Evolutionary conservation across 1,284 basidiomycete genomes (phyloP).

Genomic region (Austroboletus niveus): DNA sequence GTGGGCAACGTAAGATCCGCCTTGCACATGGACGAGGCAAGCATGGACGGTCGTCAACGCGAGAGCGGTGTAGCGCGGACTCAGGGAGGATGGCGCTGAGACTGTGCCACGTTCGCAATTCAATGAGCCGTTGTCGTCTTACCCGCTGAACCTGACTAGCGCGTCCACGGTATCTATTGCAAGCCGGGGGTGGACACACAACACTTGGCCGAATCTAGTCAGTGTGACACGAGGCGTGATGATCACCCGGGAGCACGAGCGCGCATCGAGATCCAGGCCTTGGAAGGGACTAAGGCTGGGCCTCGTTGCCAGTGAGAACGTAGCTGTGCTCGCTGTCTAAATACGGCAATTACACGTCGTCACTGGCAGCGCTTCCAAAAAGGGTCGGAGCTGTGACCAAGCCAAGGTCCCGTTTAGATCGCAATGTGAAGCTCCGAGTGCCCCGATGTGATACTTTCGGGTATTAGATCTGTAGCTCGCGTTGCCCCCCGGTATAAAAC

Average conservation of each 20-base stretch:
- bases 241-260: slow-evolving; percentile 12
- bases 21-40: neutral
- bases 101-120: slow-evolving; percentile 18
- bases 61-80: slow-evolving; percentile 8
- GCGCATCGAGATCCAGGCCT: slow-evolving; percentile 18
- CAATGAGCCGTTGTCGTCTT: slow-evolving; percentile 7
- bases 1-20: slow-evolving; percentile 14
- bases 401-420: slow-evolving; percentile 1
- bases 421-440: slow-evolving; percentile 22
- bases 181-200: slow-evolving; percentile 5
- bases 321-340: slow-evolving; percentile 3
- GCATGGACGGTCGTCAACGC: slow-evolving; percentile 13
- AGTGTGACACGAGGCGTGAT: slow-evolving; percentile 15
- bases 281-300: slow-evolving; percentile 3
- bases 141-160: slow-evolving; percentile 16
- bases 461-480: slow-evolving; percentile 3
- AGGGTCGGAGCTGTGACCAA: slow-evolving; percentile 12
- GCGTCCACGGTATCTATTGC: slow-evolving; percentile 7
- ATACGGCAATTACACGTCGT: slow-evolving; percentile 12
- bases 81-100: slow-evolving; percentile 8
- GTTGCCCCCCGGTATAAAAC: slow-evolving; percentile 20
- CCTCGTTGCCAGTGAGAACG: slow-evolving; percentile 9
- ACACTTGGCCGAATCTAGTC: slow-evolving; percentile 4
- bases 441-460: slow-evolving; percentile 20
- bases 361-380: slow-evolving; percentile 13